Base-by-base conservation (phyloP, 495 filamentous ascomycete species). In the Penicillium subrubescens region DNA sequence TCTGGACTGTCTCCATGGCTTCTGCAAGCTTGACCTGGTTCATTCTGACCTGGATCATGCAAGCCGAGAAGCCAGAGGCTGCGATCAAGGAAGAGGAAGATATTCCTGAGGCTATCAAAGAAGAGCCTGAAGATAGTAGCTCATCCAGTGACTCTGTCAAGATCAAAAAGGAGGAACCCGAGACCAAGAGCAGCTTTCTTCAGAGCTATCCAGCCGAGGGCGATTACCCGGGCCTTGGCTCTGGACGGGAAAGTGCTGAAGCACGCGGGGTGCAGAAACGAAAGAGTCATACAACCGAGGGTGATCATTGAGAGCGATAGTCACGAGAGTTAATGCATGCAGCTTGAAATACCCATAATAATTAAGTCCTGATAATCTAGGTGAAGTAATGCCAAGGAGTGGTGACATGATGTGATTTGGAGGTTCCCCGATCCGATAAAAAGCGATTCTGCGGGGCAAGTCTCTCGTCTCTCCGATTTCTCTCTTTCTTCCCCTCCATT, bases 1-100 rank as follows among this genome's bases (percentile, higher is more conserved):
- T 97, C 74, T 97, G 93, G 94, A 73, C 71, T 10, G 78, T 84
- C 2, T 91, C 91, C 66, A 82, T 96, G 76, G 50, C 83, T 0
- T 88, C 87, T 34, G 81, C 86, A 63, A 74, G 79, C 7, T 1
- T 89, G 2, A 84, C 78, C 0, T 95, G 89, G 89, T 60, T 84
- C 2, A 39, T 82, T 3, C 64, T 89, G 10, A 79, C 33, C 75
- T 56, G 64, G 77, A 5, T 70, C 79, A 41, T 75, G 80, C 59
- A 60, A 39, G 58, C 59, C 7, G 71, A 31, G 44, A 69, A 61
- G 43, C 51, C 63, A n/a, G 59, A 70, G 33, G 62, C 51, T 5
- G 58, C 63, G 34, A 65, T 75, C 60, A 80, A 77, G 69, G 70
- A 68, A 14, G 69, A 67, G 19, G 65, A 65, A 29, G 51, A 54